Evolutionary conservation across 2,329 filamentous ascomycete genomes (phyloP), one percentile per base, ranked within the genome.

Genomic region (Geoglossum cookeanum): DNA sequence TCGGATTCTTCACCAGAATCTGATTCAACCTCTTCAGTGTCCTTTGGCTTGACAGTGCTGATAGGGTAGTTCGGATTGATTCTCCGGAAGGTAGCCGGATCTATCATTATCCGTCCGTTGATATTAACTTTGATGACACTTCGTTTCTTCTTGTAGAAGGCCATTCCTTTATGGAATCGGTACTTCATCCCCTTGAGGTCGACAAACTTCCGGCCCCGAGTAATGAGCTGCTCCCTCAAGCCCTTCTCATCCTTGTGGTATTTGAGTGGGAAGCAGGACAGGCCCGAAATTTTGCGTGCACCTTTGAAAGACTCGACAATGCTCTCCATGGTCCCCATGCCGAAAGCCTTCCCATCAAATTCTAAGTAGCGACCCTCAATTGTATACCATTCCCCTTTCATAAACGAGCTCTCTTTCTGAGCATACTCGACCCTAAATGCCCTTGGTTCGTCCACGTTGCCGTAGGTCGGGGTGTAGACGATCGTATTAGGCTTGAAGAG

Each of bases 11-110:
- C 73, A 27, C 70, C 56, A 2, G 45, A 48, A 17, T 55, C 56
- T 11, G 39, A 70, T 4, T 76, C 75, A 9, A 39, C 48, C 1
- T 58, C 68, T 62, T 85, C 79, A 30, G 80, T 76, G 58, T 89
- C 83, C 62, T 85, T 84, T 0, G 85, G 79, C 32, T 68, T 82
- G 56, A 81, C 87, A 29, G 68, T 92, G 30, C 65, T 84, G 4
- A 76, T 91, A 52, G 86, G 80, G 62, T 94, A 94, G 66, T 94
- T 94, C 0, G 89, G 86, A 62, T 92, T 87, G 67, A 91, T 86
- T 37, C 87, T 80, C 7, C 87, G 80, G 70, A 94, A 89, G 47
- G 85, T 86, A 3, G 81, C 81, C 0, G 87, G 81, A 65, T 95
- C 90, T 29, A 95, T 75, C 88, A 95, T 95, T 61, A 94, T 78